Evolutionary conservation across 2,329 filamentous ascomycete species (phyloP).

Genomic region (Neocucurbitaria cava): DNA sequence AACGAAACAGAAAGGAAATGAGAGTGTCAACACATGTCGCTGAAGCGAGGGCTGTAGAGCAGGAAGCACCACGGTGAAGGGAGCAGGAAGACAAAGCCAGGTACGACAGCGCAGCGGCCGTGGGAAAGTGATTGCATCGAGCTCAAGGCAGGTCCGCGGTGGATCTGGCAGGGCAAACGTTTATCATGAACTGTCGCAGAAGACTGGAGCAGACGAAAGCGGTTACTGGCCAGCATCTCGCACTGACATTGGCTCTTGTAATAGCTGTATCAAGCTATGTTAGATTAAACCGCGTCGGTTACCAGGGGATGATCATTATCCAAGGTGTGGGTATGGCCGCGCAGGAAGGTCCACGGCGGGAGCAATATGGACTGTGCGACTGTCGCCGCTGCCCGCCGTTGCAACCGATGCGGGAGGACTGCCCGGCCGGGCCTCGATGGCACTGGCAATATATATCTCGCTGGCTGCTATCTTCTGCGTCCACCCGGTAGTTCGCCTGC

Average conservation of each 20-base stretch:
- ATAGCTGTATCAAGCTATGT: conserved; percentile 28
- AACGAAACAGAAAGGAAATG: conserved; percentile 14
- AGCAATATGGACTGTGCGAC: conserved; percentile 7
- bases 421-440: neutral
- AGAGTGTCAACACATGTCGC: conserved; percentile 32
- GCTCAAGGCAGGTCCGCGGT: conserved; percentile 8
- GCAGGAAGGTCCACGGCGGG: conserved; percentile 8
- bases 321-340: conserved; percentile 5
- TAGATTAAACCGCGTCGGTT: conserved; percentile 14
- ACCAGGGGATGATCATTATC: conserved; percentile 11
- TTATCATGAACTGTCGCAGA: conserved; percentile 23
- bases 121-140: conserved; percentile 2
- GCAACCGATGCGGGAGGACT: neutral
- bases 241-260: conserved; percentile 27
- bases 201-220: conserved; percentile 13
- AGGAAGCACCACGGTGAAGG: conserved; percentile 3
- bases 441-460: neutral
- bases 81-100: neutral
- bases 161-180: conserved; percentile 14
- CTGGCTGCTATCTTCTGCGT: neutral
- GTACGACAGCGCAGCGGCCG: neutral
- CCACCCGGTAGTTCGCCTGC: neutral
- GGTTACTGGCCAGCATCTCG: conserved; percentile 18
- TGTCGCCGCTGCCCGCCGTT: neutral
- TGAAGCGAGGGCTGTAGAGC: conserved; percentile 2